Evolutionary conservation across 805 yeast species (phyloP).

Genomic region (Tetrapisispora phaffii): DNA sequence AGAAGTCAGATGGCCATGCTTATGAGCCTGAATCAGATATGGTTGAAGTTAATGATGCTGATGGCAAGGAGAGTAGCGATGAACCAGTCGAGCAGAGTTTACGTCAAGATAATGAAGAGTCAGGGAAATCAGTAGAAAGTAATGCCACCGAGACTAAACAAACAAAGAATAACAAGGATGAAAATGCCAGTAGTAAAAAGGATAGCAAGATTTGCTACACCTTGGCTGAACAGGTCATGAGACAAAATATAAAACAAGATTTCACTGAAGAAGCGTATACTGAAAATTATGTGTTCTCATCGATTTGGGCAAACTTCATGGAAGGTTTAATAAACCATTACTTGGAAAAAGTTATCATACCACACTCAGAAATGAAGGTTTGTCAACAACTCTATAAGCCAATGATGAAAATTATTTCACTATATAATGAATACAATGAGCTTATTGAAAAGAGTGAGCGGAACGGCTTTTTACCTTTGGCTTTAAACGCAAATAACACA

Average conservation of each 20-base stretch:
- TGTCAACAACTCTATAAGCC: slow-evolving; percentile 31
- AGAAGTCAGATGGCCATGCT: slow-evolving; percentile 15
- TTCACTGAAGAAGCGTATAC: slow-evolving; percentile 25
- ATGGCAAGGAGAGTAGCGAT: background rate
- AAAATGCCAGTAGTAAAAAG: background rate
- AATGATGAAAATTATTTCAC: slow-evolving; percentile 30
- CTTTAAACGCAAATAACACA: background rate
- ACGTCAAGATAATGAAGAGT: background rate
- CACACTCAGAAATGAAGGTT: slow-evolving; percentile 30
- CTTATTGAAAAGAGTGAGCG: slow-evolving; percentile 29
- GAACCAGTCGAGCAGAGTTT: background rate
- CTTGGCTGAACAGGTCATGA: slow-evolving; percentile 26
- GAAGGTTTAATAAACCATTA: slow-evolving; percentile 31
- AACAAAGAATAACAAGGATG: background rate
- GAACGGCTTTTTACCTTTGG: slow-evolving; percentile 24
- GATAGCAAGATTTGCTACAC: slow-evolving; percentile 14
- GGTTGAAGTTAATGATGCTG: background rate
- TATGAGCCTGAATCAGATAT: background rate
- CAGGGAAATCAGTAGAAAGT: background rate
- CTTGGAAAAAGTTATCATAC: slow-evolving; percentile 28
- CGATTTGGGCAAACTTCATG: slow-evolving; percentile 33
- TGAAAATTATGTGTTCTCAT: slow-evolving; percentile 29
- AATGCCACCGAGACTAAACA: background rate
- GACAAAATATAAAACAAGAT: slow-evolving; percentile 27
- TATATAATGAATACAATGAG: slow-evolving; percentile 30